A percentile compares a stretch with the other conserved stretches of the same genome.
These are phyloP conservation scores for Plantago ovata DNA, from an alignment of 257 asterid genomes.

Conservation along the genomic window DNA sequence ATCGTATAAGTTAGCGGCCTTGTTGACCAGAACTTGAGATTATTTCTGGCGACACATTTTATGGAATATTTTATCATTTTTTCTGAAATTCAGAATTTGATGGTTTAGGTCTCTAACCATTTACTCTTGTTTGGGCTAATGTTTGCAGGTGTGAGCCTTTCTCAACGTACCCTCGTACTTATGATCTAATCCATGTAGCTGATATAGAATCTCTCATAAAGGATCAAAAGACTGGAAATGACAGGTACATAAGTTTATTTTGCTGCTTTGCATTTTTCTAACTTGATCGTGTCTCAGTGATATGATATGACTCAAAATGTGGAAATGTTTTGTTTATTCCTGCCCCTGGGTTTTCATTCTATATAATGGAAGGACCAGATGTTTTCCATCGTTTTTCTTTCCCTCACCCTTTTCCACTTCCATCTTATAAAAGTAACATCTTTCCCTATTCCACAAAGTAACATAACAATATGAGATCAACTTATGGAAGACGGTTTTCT, in stretches of 20 bases:
- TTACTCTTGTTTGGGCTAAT: slow-evolving; percentile 20
- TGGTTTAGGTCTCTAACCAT: background rate
- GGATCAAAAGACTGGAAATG: slow-evolving; percentile 61
- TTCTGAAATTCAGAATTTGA: background rate
- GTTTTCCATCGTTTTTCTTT: no score
- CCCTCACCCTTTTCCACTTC: no score
- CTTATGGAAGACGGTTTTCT: no score
- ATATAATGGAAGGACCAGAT: no score
- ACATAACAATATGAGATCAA: no score
- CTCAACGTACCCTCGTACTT: slow-evolving; percentile 94
- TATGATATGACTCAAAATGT: background rate
- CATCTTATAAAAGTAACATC: no score
- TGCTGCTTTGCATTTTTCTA: background rate
- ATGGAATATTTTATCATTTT: background rate
- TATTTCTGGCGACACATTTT: background rate
- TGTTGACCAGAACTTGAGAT: background rate
- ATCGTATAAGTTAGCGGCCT: background rate
- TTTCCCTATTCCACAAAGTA: no score
- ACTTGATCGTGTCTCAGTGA: background rate
- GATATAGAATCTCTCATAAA: slow-evolving; percentile 68
- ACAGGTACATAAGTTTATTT: slow-evolving; percentile 44
- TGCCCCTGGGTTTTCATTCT: background rate
- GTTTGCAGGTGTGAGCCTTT: slow-evolving; percentile 95
- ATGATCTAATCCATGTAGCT: slow-evolving; percentile 84
- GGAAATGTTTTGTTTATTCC: background rate